These are phyloP conservation scores for Dryas integrifolia DNA, from an alignment of 331 rosid genomes.

Conservation along the genomic window DNA sequence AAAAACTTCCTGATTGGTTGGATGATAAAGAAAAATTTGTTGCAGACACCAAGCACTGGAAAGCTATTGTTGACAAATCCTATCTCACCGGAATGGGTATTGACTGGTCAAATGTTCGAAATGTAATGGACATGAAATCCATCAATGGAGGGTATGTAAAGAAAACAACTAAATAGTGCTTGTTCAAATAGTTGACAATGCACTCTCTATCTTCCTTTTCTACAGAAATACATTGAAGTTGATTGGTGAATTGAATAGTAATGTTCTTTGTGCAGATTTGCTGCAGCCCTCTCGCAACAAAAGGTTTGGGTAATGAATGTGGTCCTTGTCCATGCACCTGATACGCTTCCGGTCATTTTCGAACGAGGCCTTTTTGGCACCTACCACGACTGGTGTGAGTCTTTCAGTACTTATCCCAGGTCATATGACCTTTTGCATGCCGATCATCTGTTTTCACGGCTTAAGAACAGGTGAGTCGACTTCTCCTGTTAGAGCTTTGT, in stretches of 20 bases:
- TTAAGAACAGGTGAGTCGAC: constrained; percentile 65
- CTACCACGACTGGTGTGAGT: constrained; percentile 96
- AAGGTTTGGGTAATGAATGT: constrained; percentile 97
- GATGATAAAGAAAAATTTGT: constrained; percentile 59
- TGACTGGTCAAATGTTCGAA: constrained; percentile 77
- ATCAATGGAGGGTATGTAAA: constrained; percentile 85
- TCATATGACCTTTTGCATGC: constrained; percentile 90
- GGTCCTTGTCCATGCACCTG: constrained; percentile 75
- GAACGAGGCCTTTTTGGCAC: constrained; percentile 87
- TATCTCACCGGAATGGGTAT: constrained; percentile 86
- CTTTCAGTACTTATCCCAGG: constrained; percentile 86
- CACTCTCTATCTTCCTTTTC: background rate
- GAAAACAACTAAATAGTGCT: constrained; percentile 16
- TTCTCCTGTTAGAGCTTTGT: background rate
- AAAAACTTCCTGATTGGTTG: constrained; percentile 80
- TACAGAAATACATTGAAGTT: background rate
- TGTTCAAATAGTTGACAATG: constrained; percentile 15
- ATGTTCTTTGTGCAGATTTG: constrained; percentile 52
- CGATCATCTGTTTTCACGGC: constrained; percentile 93
- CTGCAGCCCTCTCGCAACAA: constrained; percentile 72
- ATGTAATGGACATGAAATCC: constrained; percentile 96
- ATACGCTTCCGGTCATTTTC: constrained; percentile 80
- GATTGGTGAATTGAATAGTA: constrained; percentile 5
- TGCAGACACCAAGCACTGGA: constrained; percentile 85
- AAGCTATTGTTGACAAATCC: constrained; percentile 64